Base-by-base conservation (phyloP, 2,329 filamentous ascomycete species). In the Ceratocystis ficicola region DNA sequence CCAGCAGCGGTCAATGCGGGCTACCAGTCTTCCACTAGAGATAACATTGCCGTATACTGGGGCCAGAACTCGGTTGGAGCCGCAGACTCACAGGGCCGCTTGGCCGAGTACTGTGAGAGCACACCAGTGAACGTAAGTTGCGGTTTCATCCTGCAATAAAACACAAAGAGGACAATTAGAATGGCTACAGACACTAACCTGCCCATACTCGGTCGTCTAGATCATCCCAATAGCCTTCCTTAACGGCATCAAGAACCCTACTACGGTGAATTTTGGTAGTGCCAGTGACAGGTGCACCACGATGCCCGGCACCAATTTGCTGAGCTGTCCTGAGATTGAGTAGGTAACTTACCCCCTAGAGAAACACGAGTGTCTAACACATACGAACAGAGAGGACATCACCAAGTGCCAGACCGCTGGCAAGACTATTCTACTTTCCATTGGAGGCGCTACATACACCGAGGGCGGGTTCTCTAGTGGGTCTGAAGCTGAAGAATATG, bases 21-120 rank as follows among this genome's bases (percentile, higher is more conserved):
- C 12, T 80, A 83, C 69, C 74, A 79, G 68, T 68, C 80, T 3
- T 71, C 71, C 1, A 70, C 71, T 1, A 70, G 72, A 1, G 76
- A 73, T 62, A 88, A 87, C 70, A 72, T 88, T 65, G 84, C 81
- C 30, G 77, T 87, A 1, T 89, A 89, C 73, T 89, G 86, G 86
- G 86, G 85, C 76, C 74, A 70, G 74, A 65, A 65, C 46, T 57
- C 64, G 25, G 76, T 76, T 2, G 73, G 71, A 20, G 78, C 78
- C 2, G 69, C 74, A 6, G 69, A 75, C 20, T 76, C 78, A 1
- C 85, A 88, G 72, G 75, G 82, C 69, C 76, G 81, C 3, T 75
- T 88, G 3, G 76, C 78, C 1, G 73, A 78, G 64, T 88, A 87
- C 73, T 87, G 84, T 71, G 73, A 79, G 65, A 80, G 81, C 69